Evolutionary conservation across 1,284 basidiomycete genomes (phyloP).

Genomic region (Stygiomarasmius scandens): DNA sequence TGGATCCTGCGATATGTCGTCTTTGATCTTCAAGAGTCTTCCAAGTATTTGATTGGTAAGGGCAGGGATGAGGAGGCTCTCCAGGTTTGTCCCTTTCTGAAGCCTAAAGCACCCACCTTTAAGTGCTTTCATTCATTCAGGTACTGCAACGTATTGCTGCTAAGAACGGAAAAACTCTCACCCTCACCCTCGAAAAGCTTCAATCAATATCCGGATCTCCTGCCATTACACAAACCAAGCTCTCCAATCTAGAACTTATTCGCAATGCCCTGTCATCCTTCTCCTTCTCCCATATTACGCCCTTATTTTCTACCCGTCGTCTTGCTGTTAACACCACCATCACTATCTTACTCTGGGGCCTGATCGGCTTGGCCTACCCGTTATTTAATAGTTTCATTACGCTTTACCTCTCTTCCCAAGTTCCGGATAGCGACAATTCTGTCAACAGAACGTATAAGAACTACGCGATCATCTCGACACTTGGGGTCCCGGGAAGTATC

Average conservation of each 20-base stretch:
- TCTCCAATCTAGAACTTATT: slow-evolving; percentile 33
- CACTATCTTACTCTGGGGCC: slow-evolving; percentile 56
- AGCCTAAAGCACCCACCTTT: background rate
- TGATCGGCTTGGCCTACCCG: slow-evolving; percentile 65
- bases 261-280: slow-evolving; percentile 43
- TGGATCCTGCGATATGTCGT: slow-evolving; percentile 48
- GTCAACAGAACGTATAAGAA: slow-evolving; percentile 47
- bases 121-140: slow-evolving; percentile 22
- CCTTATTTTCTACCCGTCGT: slow-evolving; percentile 53
- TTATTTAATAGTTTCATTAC: slow-evolving; percentile 58
- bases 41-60: slow-evolving; percentile 61
- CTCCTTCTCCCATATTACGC: slow-evolving; percentile 50
- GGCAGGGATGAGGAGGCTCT: slow-evolving; percentile 61
- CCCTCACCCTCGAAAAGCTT: slow-evolving; percentile 49
- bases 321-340: slow-evolving; percentile 54
- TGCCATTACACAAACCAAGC: slow-evolving; percentile 16
- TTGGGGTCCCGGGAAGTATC: slow-evolving; percentile 62
- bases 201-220: slow-evolving; percentile 31
- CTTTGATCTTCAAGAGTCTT: slow-evolving; percentile 59
- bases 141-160: slow-evolving; percentile 52
- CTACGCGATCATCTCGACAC: slow-evolving; percentile 50
- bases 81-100: slow-evolving; percentile 30
- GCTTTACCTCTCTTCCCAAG: slow-evolving; percentile 49
- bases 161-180: slow-evolving; percentile 51
- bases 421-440: slow-evolving; percentile 31